Percentiles rank a stretch among this genome's conserved stretches.
These are phyloP conservation scores for Metarhizium rileyi DNA, from an alignment of 2,329 filamentous ascomycete genomes.

Conservation along the genomic window DNA sequence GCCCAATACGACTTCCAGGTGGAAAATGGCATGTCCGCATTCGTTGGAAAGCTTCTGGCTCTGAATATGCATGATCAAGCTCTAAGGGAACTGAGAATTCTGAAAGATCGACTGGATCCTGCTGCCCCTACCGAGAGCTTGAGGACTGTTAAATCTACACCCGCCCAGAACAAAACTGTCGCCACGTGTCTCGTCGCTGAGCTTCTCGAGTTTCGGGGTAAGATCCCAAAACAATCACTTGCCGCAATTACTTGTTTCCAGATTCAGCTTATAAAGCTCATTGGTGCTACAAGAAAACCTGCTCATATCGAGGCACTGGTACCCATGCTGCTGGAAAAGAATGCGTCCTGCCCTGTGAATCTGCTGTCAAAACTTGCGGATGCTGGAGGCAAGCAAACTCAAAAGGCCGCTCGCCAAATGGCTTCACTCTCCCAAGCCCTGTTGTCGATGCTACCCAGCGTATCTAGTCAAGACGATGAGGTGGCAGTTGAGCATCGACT, in stretches of 20 bases:
- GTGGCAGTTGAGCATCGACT: constrained; percentile 42
- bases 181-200: constrained; percentile 38
- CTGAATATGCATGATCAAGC: constrained; percentile 59
- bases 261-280: constrained; percentile 52
- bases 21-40: constrained; percentile 62
- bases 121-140: constrained; percentile 17
- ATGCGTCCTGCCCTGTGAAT: constrained; percentile 46
- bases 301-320: constrained; percentile 47
- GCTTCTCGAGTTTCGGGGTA: constrained; percentile 51
- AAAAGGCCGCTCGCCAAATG: constrained; percentile 55
- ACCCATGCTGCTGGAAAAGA: constrained; percentile 42
- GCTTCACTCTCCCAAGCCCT: constrained; percentile 57
- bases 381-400: constrained; percentile 32
- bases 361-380: constrained; percentile 41
- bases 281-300: constrained; percentile 51
- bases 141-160: constrained; percentile 20
- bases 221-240: constrained; percentile 34
- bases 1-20: constrained; percentile 55
- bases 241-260: constrained; percentile 54
- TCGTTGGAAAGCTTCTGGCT: constrained; percentile 55
- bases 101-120: constrained; percentile 54
- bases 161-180: constrained; percentile 20
- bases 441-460: constrained; percentile 55
- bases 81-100: constrained; percentile 53
- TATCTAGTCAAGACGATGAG: constrained; percentile 53